phyloP scores from a whole-genome alignment of 2,329 filamentous ascomycete species.

The Aspergillus carbonarius region DNA sequence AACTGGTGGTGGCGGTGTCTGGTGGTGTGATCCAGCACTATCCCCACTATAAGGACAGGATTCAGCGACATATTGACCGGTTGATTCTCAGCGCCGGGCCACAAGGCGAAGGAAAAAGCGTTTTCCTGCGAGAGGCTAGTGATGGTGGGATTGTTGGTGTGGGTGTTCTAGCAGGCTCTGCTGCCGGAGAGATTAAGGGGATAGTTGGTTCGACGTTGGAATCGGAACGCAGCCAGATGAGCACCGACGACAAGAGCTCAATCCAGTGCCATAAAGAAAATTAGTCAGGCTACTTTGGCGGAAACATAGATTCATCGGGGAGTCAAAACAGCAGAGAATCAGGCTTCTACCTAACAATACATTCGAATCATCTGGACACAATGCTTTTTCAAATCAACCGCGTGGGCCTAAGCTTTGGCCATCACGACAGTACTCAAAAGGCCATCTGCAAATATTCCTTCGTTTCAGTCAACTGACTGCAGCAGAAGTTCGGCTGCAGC shows the following conservation, averaged over 20 bases:
- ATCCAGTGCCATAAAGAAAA: too few species aligned
- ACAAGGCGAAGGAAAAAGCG: constrained; percentile 47
- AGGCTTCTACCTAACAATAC: not conserved
- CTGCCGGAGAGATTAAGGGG: constrained; percentile 31
- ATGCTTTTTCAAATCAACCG: too few species aligned
- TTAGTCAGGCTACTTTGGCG: not conserved
- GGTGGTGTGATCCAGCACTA: constrained; percentile 76
- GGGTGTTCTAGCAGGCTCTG: constrained; percentile 51
- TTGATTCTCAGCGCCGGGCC: constrained; percentile 43
- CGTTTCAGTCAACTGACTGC: not conserved
- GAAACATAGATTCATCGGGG: not conserved
- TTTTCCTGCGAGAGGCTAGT: constrained; percentile 50
- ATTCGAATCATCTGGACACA: not conserved
- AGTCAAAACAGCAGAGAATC: too few species aligned
- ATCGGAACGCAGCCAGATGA: not conserved
- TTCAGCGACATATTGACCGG: constrained; percentile 65
- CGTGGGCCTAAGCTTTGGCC: not conserved
- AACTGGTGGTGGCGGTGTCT: constrained; percentile 72
- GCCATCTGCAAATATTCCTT: constrained; percentile 3
- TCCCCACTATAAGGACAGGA: constrained; percentile 66
- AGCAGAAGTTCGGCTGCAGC: constrained; percentile 7
- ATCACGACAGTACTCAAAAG: not conserved
- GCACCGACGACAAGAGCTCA: not conserved
- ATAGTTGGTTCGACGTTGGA: constrained; percentile 19
- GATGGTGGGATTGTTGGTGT: constrained; percentile 55